Evolutionary conservation across 345 rosid genomes (phyloP), one percentile per base, ranked within the genome.

Genomic region (Populus ilicifolia): DNA sequence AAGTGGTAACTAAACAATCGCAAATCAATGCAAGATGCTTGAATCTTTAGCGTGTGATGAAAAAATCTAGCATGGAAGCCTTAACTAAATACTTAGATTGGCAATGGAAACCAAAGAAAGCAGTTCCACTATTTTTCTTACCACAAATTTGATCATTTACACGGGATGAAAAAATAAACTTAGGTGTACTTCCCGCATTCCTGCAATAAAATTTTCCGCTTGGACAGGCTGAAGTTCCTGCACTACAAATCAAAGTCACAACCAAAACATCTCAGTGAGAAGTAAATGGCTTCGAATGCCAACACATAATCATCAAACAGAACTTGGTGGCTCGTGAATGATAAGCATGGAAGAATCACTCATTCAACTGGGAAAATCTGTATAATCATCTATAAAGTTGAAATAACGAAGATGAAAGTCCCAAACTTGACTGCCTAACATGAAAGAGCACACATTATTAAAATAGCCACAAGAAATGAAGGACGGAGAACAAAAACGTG

Each of bases 201-300:
- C 85, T 81, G 82, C 92, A 91, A 70, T 91, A 89, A 80, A 91
- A 91, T 80, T 86, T 91, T 36, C 85, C 90, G 8, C 83, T 79
- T 6, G 91, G 91, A 78, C 94, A 91, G 77, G 92, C 92, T 63
- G 94, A 83, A 27, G 86, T 95, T 81, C 99, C 99, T 95, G 90
- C 73, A 81, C 13, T 69, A 75, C 29, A 75, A 41, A 69, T 72
- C 72, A 75, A 64, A n/a, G 79, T 63, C 11, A 46, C 20, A 79
- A 8, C 41, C 81, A 48, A 70, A 59, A 66, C 69, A 36, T 80
- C 21, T 48, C 36, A 63, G 25, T 21, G 29, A 70, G 61, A 39
- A 69, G 71, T 30, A 50, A 70, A n/a, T 14, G 66, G 52, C 46
- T 69, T 9, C 25, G 29, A 70, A 27, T 25, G 27, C 62, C 62